Conservation (phyloP, 2,329 filamentous ascomycete genomes). For the Tolypocladium cylindrosporum region DNA sequence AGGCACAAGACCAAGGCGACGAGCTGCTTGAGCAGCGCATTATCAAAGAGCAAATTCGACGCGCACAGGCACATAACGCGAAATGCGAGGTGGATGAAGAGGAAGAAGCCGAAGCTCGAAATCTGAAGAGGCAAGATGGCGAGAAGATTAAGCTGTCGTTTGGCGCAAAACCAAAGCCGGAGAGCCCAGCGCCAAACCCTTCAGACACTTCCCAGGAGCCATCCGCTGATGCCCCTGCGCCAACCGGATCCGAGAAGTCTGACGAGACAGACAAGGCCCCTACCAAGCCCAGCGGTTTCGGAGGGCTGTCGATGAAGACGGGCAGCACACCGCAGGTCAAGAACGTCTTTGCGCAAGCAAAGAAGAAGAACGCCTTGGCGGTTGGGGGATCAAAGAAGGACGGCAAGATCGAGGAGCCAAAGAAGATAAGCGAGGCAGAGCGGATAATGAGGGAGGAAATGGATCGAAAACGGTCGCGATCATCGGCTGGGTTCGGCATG, state of each 20-base stretch:
- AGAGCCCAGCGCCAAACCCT: slow-evolving; percentile 1
- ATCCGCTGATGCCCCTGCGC: slow-evolving; percentile 11
- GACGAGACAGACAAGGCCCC: slow-evolving; percentile 9
- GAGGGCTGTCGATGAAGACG: slow-evolving; percentile 54
- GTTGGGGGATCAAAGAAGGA: slow-evolving; percentile 49
- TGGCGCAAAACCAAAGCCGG: slow-evolving; percentile 31
- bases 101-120: slow-evolving; percentile 30
- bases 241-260: slow-evolving; percentile 4
- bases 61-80: slow-evolving; percentile 49
- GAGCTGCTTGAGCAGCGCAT: slow-evolving; percentile 80
- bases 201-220: slow-evolving; percentile 6
- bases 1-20: slow-evolving; percentile 80
- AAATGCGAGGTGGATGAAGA: slow-evolving; percentile 29
- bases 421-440: slow-evolving; percentile 82
- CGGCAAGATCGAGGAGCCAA: slow-evolving; percentile 48
- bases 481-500: slow-evolving; percentile 33
- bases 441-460: slow-evolving; percentile 82
- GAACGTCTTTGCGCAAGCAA: slow-evolving; percentile 61
- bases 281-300: slow-evolving; percentile 21
- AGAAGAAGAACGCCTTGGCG: slow-evolving; percentile 64
- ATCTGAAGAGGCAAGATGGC: slow-evolving; percentile 54
- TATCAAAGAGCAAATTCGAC: slow-evolving; percentile 73
- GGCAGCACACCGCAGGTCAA: slow-evolving; percentile 55
- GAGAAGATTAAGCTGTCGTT: slow-evolving; percentile 68
- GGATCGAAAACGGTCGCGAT: slow-evolving; percentile 55